A percentile compares a stretch with the other conserved stretches of the same genome.
phyloP scores from a whole-genome alignment of 805 yeast species.

The Saturnispora bothae region DNA sequence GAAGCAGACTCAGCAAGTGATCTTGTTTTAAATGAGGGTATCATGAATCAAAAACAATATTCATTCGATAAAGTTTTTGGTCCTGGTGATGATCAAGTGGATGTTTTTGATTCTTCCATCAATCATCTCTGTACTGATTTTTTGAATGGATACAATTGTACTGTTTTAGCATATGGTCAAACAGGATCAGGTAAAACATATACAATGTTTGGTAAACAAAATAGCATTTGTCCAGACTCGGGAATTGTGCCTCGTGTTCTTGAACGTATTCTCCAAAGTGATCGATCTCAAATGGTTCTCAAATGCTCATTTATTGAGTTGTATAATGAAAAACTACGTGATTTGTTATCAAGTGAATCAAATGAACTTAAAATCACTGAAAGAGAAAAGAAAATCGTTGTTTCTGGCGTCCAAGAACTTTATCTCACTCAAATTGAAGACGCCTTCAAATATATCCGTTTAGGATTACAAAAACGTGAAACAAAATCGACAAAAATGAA shows the following conservation, averaged over 20 bases:
- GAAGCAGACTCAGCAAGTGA: not conserved
- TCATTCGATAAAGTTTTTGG: slow-evolving; percentile 49
- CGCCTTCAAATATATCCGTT: slow-evolving; percentile 44
- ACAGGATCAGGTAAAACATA: slow-evolving; percentile 54
- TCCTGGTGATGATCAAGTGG: slow-evolving; percentile 38
- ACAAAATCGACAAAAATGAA: slow-evolving; percentile 69
- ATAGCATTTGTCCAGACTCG: slow-evolving; percentile 12
- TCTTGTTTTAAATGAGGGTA: slow-evolving; percentile 3
- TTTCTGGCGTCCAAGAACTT: slow-evolving; percentile 58
- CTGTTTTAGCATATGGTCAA: slow-evolving; percentile 51
- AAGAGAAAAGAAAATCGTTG: slow-evolving; percentile 28
- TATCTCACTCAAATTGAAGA: slow-evolving; percentile 42
- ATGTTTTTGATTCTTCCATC: slow-evolving; percentile 36
- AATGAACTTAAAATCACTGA: slow-evolving; percentile 32
- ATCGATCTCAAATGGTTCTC: slow-evolving; percentile 32
- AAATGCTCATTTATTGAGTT: slow-evolving; percentile 46
- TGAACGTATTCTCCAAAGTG: slow-evolving; percentile 28
- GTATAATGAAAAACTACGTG: slow-evolving; percentile 35
- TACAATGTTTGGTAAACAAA: slow-evolving; percentile 42
- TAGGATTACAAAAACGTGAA: slow-evolving; percentile 49
- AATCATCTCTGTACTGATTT: slow-evolving; percentile 39
- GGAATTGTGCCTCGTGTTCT: slow-evolving; percentile 46
- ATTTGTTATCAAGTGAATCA: slow-evolving; percentile 31
- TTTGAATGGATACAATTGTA: slow-evolving; percentile 41
- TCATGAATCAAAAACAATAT: slow-evolving; percentile 26